A percentile compares a stretch with the other conserved stretches of the same genome.
Conservation (phyloP, 257 asterid genomes). For the Coffea eugenioides region DNA sequence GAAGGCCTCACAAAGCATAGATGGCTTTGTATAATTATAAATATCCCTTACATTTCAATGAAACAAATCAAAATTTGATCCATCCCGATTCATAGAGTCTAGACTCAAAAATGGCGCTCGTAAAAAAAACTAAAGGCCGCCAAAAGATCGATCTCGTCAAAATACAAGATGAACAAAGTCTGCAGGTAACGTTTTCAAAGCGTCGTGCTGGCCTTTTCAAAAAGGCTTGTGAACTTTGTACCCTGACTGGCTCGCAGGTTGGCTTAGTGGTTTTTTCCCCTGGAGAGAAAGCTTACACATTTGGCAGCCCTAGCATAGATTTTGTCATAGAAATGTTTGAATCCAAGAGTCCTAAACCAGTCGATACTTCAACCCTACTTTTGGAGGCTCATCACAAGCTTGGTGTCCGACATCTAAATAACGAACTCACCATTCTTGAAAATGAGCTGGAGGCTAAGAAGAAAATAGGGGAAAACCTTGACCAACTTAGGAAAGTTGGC, state of each 20-base stretch:
- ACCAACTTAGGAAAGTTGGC: conserved; percentile 13
- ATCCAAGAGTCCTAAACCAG: neutral
- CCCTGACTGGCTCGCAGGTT: neutral
- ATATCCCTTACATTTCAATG: neutral
- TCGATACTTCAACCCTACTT: conserved; percentile 10
- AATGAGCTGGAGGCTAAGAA: conserved; percentile 28
- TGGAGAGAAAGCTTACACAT: neutral
- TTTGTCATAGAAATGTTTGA: neutral
- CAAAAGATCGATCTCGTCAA: conserved; percentile 3
- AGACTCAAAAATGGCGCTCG: neutral
- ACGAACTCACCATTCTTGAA: conserved; percentile 38
- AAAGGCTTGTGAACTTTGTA: conserved; percentile 4
- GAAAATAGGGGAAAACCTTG: conserved; percentile 27
- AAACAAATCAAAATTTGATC: neutral
- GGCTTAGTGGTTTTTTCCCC: conserved; percentile 12
- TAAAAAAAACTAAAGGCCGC: neutral
- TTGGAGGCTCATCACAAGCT: conserved; percentile 50
- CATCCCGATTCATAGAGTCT: neutral
- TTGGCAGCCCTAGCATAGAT: conserved; percentile 1
- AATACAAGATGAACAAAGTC: neutral
- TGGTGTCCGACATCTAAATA: conserved; percentile 36
- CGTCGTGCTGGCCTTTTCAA: conserved; percentile 15
- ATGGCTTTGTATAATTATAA: neutral
- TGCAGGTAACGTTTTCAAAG: conserved; percentile 6
- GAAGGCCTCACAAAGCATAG: neutral